Evolutionary conservation across 2,329 filamentous ascomycete genomes (phyloP), one percentile per base, ranked within the genome.

Genomic region (Onygenales sp.): DNA sequence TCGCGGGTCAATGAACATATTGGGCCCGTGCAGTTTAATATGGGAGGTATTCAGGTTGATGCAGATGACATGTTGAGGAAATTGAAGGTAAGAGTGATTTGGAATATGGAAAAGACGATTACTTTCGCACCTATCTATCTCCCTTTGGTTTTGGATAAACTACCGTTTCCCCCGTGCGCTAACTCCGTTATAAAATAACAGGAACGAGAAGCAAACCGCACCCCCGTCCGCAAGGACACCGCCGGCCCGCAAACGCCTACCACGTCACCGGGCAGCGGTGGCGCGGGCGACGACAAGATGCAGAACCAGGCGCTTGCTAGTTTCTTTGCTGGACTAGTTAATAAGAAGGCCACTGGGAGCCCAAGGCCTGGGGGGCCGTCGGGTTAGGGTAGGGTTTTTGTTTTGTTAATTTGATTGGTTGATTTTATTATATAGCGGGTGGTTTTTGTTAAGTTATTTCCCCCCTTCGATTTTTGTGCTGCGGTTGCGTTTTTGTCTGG

Each of bases 31-130:
- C 90, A 95, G 65, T 96, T 97, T 74, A 98, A 98, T 67, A 93
- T 98, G 80, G 93, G 93, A 42, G 93, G 93, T 51, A 96, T 98
- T 58, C 90, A 95, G 66, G 88, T 95, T 33, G 90, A 96, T 70
- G 90, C 90, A 7, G 91, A 95, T 65, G 90, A 95, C 63, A 93
- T 94, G 86, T 73, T 95, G 54, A 86, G 90, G 68, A 82, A 87
- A 62, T 76, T 95, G 56, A 91, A 90, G 81, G 88, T 92, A 72
- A 64, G 72, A 27, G 4, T 13, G 34, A 14, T 31, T 10, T 27
- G 21, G 3, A 27, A 27, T 27, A 27, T 27, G 21, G 21, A 27
- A 27, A 27, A 27, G 21, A 27, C 21, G 21, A 27, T 27, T 27
- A 27, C 32, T 40, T 37, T 37, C 34, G 27, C 42, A 50, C 43